These are phyloP conservation scores for Gnomoniopsis smithogilvyi DNA, from an alignment of 2,329 filamentous ascomycete species.

Conservation along the genomic window DNA sequence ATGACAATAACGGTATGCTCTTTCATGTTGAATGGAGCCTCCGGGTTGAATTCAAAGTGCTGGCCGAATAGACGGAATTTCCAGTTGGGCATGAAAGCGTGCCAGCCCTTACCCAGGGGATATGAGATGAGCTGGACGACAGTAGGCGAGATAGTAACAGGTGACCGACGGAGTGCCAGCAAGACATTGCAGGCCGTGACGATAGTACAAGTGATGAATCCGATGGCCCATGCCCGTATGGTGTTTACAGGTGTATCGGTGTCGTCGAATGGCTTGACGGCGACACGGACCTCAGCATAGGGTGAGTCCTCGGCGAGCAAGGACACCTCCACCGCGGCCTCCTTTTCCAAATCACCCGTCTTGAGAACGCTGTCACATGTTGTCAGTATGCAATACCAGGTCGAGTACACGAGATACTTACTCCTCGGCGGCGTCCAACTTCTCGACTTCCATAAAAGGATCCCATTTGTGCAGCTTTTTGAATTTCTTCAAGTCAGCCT, in stretches of 20 bases:
- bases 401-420: slow-evolving; percentile 28
- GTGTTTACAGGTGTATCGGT: slow-evolving; percentile 54
- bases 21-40: slow-evolving; percentile 37
- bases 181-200: slow-evolving; percentile 56
- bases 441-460: slow-evolving; percentile 52
- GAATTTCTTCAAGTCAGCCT: slow-evolving; percentile 31
- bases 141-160: slow-evolving; percentile 49
- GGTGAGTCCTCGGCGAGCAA: slow-evolving; percentile 53
- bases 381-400: neutral
- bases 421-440: slow-evolving; percentile 49
- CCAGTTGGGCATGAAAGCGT: slow-evolving; percentile 26
- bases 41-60: slow-evolving; percentile 35
- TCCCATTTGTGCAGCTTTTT: slow-evolving; percentile 53
- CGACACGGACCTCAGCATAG: slow-evolving; percentile 48
- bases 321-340: slow-evolving; percentile 36
- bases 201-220: slow-evolving; percentile 54
- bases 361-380: slow-evolving; percentile 1
- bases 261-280: slow-evolving; percentile 44
- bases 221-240: slow-evolving; percentile 58
- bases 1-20: slow-evolving; percentile 48
- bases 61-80: slow-evolving; percentile 30
- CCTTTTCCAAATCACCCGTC: slow-evolving; percentile 12
- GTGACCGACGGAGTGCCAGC: slow-evolving; percentile 46
- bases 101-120: slow-evolving; percentile 34
- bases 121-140: slow-evolving; percentile 55